Percentiles rank a stretch among this genome's conserved stretches.
Conservation (phyloP, 169 alveolate genomes). For the Cystoisospora suis region DNA sequence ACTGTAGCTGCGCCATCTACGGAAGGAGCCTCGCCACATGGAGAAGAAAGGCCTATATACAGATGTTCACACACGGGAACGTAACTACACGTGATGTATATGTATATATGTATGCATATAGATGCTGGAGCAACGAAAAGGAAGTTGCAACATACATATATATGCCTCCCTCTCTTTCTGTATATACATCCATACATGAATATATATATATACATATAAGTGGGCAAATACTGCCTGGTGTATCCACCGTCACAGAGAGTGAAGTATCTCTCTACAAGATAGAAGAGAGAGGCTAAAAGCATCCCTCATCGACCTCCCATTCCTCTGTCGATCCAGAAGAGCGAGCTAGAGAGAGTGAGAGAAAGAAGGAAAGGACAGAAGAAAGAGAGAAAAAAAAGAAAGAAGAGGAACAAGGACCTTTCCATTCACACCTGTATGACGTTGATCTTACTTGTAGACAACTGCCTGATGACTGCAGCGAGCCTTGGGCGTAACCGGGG, state of each 20-base stretch:
- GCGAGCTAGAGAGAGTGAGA: neutral
- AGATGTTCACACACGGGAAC: neutral
- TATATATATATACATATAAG: neutral
- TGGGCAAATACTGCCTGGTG: neutral
- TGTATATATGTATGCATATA: neutral
- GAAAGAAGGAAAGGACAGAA: neutral
- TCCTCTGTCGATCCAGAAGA: no score
- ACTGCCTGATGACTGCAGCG: constrained; percentile 91
- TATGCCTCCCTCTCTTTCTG: neutral
- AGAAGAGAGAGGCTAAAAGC: no score
- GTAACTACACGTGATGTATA: neutral
- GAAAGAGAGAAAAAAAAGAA: neutral
- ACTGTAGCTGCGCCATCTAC: neutral
- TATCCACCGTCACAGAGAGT: neutral
- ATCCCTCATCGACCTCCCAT: no score
- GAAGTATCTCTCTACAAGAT: neutral
- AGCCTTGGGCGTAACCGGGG: constrained; percentile 83
- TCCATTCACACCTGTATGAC: neutral
- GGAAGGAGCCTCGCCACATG: no score
- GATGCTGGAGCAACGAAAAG: neutral
- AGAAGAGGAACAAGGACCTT: neutral
- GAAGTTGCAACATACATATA: neutral
- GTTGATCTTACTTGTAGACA: constrained; percentile 76
- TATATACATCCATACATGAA: neutral
- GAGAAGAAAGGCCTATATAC: neutral